Conservation (phyloP, 2,329 filamentous ascomycete species). For the Aspergillus brunneoviolaceus region DNA sequence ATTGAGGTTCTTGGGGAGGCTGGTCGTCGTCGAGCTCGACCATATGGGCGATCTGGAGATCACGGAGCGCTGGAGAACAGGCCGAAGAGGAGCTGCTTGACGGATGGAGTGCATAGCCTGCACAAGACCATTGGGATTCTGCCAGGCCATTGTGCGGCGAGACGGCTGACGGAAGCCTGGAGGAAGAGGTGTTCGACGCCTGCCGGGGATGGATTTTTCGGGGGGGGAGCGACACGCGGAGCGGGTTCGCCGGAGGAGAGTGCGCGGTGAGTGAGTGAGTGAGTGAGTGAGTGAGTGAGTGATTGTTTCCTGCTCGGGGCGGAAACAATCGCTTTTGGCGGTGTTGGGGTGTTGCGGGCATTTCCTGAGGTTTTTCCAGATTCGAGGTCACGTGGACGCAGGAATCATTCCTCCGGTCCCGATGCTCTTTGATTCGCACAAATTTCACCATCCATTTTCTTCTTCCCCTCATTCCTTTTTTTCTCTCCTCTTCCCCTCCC, state of each 20-base stretch:
- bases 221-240: no score
- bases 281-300: no score
- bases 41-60: constrained; percentile 18
- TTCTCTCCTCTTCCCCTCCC: constrained; percentile 17
- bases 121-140: constrained; percentile 35
- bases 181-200: not conserved
- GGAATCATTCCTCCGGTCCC: constrained; percentile 28
- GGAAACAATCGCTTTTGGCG: constrained; percentile 4
- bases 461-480: constrained; percentile 24
- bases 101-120: constrained; percentile 37
- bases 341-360: constrained; percentile 8
- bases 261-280: no score
- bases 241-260: no score
- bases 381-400: constrained; percentile 25
- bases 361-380: constrained; percentile 27
- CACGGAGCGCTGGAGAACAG: constrained; percentile 43
- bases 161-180: constrained; percentile 16
- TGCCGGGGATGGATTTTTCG: no score
- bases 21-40: constrained; percentile 13
- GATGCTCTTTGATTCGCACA: constrained; percentile 29
- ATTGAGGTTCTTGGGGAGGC: constrained; percentile 17
- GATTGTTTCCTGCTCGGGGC: not conserved
- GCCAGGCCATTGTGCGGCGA: constrained; percentile 36
- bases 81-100: constrained; percentile 36
- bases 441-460: constrained; percentile 20